A percentile compares a stretch with the other conserved stretches of the same genome.
These are phyloP conservation scores for Clathrus columnatus DNA, from an alignment of 768 basidiomycete species.

Conservation along the genomic window DNA sequence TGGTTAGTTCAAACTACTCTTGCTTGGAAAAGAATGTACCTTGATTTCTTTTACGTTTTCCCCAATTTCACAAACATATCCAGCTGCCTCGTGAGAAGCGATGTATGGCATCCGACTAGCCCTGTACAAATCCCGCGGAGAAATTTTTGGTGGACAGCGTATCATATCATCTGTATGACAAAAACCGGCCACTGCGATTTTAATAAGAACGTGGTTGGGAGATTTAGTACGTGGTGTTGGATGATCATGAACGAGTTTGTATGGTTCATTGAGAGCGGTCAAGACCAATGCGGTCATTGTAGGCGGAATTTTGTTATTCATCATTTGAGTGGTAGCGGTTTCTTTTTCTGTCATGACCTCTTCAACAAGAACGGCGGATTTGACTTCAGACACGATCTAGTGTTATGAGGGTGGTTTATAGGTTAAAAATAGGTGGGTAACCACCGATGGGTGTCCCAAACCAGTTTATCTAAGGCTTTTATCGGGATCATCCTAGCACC, in stretches of 20 bases:
- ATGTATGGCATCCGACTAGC: neutral
- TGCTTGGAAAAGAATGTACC: neutral
- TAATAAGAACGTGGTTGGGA: slow-evolving; percentile 1
- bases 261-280: neutral
- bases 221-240: neutral
- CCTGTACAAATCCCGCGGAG: neutral
- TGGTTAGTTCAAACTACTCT: too few species aligned
- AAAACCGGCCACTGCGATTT: slow-evolving; percentile 1
- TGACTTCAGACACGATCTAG: neutral
- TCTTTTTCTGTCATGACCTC: too few species aligned
- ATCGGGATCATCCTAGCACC: too few species aligned
- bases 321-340: neutral
- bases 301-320: neutral
- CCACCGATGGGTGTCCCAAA: too few species aligned
- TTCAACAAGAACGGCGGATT: neutral
- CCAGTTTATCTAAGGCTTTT: too few species aligned
- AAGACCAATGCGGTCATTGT: neutral
- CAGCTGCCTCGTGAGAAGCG: slow-evolving; percentile 1
- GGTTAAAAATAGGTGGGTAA: too few species aligned
- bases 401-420: neutral
- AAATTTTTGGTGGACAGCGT: neutral
- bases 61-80: neutral
- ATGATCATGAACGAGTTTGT: neutral
- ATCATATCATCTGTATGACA: slow-evolving; percentile 4
- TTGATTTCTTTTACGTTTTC: neutral